These are phyloP conservation scores for Phytopythium vexans DNA, from an alignment of 352 stramenopile species.

Conservation along the genomic window DNA sequence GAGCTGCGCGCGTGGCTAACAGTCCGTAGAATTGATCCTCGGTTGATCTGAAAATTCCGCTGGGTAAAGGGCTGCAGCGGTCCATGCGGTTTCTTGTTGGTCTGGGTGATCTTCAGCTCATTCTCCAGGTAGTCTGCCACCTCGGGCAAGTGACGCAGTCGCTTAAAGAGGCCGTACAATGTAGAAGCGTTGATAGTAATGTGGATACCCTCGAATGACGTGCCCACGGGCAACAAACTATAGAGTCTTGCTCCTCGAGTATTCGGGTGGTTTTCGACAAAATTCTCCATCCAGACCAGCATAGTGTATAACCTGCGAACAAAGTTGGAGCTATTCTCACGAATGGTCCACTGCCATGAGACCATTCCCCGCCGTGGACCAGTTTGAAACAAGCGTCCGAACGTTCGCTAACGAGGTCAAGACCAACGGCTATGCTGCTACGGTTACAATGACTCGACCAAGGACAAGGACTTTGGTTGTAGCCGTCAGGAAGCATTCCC, in stretches of 20 bases:
- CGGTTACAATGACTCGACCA: slow-evolving; percentile 4
- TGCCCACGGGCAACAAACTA: not conserved
- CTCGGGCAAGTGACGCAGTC: no score
- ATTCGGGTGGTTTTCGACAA: not conserved
- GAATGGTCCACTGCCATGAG: slow-evolving; percentile 2
- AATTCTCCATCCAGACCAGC: not conserved
- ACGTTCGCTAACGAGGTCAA: slow-evolving; percentile 6
- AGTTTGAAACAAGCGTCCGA: slow-evolving; percentile 3
- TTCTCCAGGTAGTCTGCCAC: no score
- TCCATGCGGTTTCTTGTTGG: not conserved
- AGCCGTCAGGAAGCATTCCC: not conserved
- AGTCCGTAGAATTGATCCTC: no score
- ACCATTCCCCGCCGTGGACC: not conserved
- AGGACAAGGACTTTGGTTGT: slow-evolving; percentile 2
- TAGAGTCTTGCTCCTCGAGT: slow-evolving; percentile 1
- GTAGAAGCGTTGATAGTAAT: slow-evolving; percentile 1
- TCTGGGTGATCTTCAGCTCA: no score
- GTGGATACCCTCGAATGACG: not conserved
- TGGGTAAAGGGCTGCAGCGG: no score
- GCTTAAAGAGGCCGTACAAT: no score
- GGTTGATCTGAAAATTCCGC: no score
- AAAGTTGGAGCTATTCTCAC: no score
- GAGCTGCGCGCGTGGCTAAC: slow-evolving; percentile 1
- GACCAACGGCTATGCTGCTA: slow-evolving; percentile 2
- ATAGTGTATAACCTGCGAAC: no score